These are phyloP conservation scores for Larix sibirica DNA, from an alignment of 83 land plant genomes.

Conservation along the genomic window DNA sequence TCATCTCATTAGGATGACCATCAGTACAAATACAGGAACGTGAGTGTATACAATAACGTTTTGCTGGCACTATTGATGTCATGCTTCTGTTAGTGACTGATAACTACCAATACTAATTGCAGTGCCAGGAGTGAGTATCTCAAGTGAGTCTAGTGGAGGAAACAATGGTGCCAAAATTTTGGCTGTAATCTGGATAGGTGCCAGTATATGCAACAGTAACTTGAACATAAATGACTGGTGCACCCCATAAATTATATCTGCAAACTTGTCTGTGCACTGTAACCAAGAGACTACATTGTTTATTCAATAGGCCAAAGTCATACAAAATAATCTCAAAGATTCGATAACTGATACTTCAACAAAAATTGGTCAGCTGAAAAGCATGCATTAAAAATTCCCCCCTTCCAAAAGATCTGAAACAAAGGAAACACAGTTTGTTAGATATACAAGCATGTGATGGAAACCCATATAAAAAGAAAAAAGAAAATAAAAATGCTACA, in stretches of 20 bases:
- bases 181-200: too few species aligned
- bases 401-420: slow-evolving; percentile 9
- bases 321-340: not conserved
- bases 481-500: too few species aligned
- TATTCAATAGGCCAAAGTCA: not conserved
- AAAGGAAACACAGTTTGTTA: not conserved
- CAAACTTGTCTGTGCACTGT: not conserved
- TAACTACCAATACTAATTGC: not conserved
- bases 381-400: not conserved
- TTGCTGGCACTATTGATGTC: slow-evolving; percentile 30
- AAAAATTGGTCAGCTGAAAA: not conserved
- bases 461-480: too few species aligned
- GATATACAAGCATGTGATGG: not conserved
- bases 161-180: not conserved
- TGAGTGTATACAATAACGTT: slow-evolving; percentile 72
- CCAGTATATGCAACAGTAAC: too few species aligned
- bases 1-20: slow-evolving; percentile 78
- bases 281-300: not conserved
- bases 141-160: not conserved
- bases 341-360: not conserved
- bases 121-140: not conserved
- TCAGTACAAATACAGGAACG: slow-evolving; percentile 50
- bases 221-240: too few species aligned
- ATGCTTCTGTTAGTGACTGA: not conserved
- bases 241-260: too few species aligned